phyloP scores from a whole-genome alignment of 306 rosid species.

The Gynostemma pentaphyllum region DNA sequence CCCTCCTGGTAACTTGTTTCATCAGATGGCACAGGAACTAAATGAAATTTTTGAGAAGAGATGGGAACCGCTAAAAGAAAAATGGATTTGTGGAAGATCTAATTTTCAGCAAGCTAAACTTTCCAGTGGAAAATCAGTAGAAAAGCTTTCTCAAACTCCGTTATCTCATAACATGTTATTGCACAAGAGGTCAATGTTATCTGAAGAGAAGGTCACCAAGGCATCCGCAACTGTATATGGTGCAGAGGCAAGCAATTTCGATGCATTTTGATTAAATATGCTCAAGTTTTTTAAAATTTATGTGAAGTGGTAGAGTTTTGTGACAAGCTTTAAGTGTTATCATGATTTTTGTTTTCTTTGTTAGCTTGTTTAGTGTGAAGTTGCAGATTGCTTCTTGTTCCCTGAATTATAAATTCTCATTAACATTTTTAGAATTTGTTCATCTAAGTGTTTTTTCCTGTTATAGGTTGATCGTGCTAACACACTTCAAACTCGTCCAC shows the following conservation, averaged over 20 bases:
- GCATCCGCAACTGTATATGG: conserved; percentile 23
- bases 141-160: conserved; percentile 1
- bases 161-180: conserved; percentile 14
- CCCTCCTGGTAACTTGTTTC: conserved; percentile 67
- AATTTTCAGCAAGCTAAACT: conserved; percentile 25
- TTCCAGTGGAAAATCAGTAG: conserved; percentile 12
- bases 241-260: conserved; percentile 37
- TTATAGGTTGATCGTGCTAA: conserved; percentile 33
- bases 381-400: neutral
- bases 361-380: neutral
- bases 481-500: conserved; percentile 16
- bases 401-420: conserved; percentile 3
- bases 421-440: conserved; percentile 12
- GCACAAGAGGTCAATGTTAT: conserved; percentile 25
- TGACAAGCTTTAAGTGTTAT: neutral
- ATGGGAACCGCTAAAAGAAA: conserved; percentile 41
- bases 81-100: conserved; percentile 26
- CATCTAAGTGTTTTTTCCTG: neutral
- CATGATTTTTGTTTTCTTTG: neutral
- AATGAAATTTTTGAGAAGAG: conserved; percentile 43
- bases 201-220: conserved; percentile 27
- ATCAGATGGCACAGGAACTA: conserved; percentile 61
- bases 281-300: neutral
- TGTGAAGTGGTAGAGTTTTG: neutral
- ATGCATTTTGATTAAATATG: neutral